Evolutionary conservation across 768 basidiomycete genomes (phyloP), one percentile per base, ranked within the genome.

Genomic region (Fistulinella prunicolor): DNA sequence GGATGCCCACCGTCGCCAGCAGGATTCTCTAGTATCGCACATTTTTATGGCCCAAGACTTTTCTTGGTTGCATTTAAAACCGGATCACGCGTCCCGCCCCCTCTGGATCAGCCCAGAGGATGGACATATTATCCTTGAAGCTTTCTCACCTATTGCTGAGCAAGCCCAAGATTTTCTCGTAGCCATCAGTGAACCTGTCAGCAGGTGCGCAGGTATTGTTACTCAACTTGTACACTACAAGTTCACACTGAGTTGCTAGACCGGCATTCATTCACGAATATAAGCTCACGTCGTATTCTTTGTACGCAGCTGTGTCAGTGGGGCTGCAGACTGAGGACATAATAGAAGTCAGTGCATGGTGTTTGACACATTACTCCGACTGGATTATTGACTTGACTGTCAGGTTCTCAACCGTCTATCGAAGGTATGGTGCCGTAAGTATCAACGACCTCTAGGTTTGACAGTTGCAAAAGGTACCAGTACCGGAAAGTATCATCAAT

Each of bases 231-330:
- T 73, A 70, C 62, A 51, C 69, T 48, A 49, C 36, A 35, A 17
- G 16, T 55, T 55, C 34, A 63, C 37, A 51, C 34, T 38, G 52
- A 35, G 41, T 54, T 47, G 34, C 23, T 56, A 95, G 95, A 76
- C 96, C 96, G 44, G 85, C 92, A 40, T 93, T 95, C 71, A 94
- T 98, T 54, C 95, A 99, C 73, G 96, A 98, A 75, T 99, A 98
- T 78, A 93, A 95, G 72, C 82, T 99, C 64, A 98, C 95, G 48
- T 87, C 94, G 38, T 96, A 98, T 69, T 98, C 95, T 16, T 76
- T 99, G 14, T 98, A 99, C 68, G 96, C 96, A 51, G 96, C 96
- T 42, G 95, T 99, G 53, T 97, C 95, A 13, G 96, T 99, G 51
- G 96, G 96, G 23, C 74, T 99, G 23, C 92, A 98, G 66, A 98